These are phyloP conservation scores for Rhodomyrtus psidioides DNA, from an alignment of 441 rosid genomes.

Conservation along the genomic window DNA sequence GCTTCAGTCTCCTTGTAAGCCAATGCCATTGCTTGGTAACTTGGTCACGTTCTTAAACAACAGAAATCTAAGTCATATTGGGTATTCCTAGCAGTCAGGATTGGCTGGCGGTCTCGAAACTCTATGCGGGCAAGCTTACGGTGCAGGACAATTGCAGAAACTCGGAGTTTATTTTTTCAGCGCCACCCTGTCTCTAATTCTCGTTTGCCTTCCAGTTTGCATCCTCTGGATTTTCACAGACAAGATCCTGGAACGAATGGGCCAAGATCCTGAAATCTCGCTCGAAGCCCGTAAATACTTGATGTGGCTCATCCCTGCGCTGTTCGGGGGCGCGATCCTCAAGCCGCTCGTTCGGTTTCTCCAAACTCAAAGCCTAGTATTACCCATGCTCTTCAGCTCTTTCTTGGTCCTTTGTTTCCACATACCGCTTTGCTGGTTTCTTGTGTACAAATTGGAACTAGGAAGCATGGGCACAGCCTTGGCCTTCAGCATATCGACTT, in stretches of 20 bases:
- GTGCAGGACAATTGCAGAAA: constrained; percentile 39
- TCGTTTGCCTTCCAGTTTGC: constrained; percentile 27
- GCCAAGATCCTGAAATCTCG: constrained; percentile 45
- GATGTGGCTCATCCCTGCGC: constrained; percentile 43
- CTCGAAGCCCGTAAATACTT: constrained; percentile 33
- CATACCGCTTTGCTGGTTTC: constrained; percentile 34
- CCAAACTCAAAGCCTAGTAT: constrained; percentile 41
- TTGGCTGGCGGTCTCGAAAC: constrained; percentile 58
- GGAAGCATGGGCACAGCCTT: constrained; percentile 39
- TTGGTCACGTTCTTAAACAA: neutral
- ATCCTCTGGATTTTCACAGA: constrained; percentile 46
- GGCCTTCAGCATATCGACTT: constrained; percentile 32
- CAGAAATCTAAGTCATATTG: neutral
- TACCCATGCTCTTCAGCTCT: constrained; percentile 39
- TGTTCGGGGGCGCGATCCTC: constrained; percentile 35
- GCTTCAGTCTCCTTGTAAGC: constrained; percentile 41
- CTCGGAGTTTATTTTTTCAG: constrained; percentile 37
- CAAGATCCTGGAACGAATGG: constrained; percentile 24
- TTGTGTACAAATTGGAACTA: constrained; percentile 31
- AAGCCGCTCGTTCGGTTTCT: constrained; percentile 34
- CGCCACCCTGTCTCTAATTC: constrained; percentile 29
- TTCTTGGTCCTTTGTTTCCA: constrained; percentile 25
- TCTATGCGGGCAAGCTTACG: constrained; percentile 58
- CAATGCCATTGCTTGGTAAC: neutral
- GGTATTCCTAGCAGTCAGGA: constrained; percentile 28